Conservation (phyloP, 2,329 filamentous ascomycete species). For the Scytalidium lignicola region DNA sequence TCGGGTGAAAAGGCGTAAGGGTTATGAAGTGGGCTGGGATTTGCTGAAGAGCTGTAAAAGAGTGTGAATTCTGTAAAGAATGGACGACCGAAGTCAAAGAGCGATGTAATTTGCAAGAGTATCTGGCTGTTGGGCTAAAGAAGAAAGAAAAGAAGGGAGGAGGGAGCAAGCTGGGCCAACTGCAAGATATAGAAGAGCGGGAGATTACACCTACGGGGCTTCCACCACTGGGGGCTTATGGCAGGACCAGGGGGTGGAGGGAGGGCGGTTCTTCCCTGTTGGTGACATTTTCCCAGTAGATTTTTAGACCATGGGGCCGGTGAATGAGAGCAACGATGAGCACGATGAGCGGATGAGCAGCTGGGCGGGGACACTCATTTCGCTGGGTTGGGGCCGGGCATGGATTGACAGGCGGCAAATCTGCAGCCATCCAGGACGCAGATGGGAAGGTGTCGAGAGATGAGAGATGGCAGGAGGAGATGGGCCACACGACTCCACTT, state of each 20-base stretch:
- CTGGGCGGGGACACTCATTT: constrained; percentile 2
- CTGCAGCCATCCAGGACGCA: constrained; percentile 2
- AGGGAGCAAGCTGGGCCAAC: constrained; percentile 1
- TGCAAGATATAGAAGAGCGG: constrained; percentile 14
- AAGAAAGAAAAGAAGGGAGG: constrained; percentile 8
- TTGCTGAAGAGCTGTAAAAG: constrained; percentile 16
- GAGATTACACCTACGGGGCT: constrained; percentile 12
- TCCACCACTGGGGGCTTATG: no score
- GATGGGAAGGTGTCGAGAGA: no score
- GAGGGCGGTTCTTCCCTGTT: not conserved
- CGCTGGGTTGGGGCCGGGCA: not conserved
- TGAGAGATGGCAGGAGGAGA: no score
- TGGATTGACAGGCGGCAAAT: constrained; percentile 7
- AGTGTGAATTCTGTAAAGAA: constrained; percentile 23
- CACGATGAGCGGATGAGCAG: no score
- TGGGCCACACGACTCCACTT: no score
- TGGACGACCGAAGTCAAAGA: constrained; percentile 27
- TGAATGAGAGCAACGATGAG: no score
- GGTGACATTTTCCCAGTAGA: not conserved
- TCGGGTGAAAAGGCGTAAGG: constrained; percentile 6
- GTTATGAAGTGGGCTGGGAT: constrained; percentile 3
- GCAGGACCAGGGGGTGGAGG: not conserved
- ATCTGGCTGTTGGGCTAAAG: constrained; percentile 19
- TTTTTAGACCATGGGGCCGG: not conserved
- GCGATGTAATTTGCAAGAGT: constrained; percentile 12